Base-by-base conservation (phyloP, 345 rosid genomes). In the Eucalyptus rudis region DNA sequence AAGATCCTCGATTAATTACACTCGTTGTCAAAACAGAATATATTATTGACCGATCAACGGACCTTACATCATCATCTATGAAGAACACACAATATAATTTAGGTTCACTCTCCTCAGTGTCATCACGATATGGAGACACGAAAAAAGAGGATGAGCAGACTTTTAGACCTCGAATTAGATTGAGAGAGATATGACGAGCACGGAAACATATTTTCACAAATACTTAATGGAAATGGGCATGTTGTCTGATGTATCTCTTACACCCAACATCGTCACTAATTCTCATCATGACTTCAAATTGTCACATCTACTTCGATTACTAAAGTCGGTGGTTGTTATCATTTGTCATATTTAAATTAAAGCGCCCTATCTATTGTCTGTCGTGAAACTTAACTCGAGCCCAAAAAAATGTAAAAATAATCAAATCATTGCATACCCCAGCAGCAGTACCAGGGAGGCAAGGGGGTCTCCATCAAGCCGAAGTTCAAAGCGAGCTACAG, bases 1-100 rank as follows among this genome's bases (percentile, higher is more conserved):
- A 24, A 56, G 13, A 56, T 56, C 62, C 13, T 56, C 0, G 0
- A 52, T 7, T 52, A 19, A 19, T 52, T 52, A 52, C 0, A 0
- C 10, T 8, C 1, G 1, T 20, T 20, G 10, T 58, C 14, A 4
- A 4, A 25, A 5, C 13, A 0, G 3, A 29, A 3, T 7, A 29
- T 3, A 29, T 29, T 2, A n/a, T 5, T n/a, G 5, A 1, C 3
- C 4, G 5, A 62, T 29, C 5, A n/a, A n/a, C 0, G 11, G 17
- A 64, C 1, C 36, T n/a, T 7, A 3, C 14, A 64, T n/a, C 5
- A n/a, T 64, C 36, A n/a, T 64, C 0, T 0, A 3, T n/a, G 19
- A 64, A 7, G 36, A 64, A 7, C 40, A 13, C 5, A 7, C 10
- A 0, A 7, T 27, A 12, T 13, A 13, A 27, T 1, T 64, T 14